Percentiles rank a stretch among this genome's conserved stretches.
Evolutionary conservation across 1,139 yeast genomes (phyloP).

Genomic region (Yamadazyma epiphylla): DNA sequence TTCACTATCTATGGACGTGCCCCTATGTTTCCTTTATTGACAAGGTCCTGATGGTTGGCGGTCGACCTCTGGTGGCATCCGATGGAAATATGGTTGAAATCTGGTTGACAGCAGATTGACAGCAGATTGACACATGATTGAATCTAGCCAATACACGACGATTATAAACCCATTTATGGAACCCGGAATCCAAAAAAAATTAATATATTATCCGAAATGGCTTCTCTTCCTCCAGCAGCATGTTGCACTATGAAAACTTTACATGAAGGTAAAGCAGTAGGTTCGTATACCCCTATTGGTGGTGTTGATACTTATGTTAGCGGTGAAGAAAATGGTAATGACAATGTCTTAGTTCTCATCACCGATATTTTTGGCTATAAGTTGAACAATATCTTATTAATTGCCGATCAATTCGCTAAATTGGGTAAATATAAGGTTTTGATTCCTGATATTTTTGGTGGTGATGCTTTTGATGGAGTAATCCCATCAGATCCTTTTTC

Average conservation of each 20-base stretch:
- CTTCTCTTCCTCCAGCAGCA: conserved; percentile 49
- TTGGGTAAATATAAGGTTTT: conserved; percentile 56
- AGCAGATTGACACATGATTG: too few relatives aligned
- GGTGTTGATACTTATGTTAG: conserved; percentile 53
- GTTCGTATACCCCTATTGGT: conserved; percentile 33
- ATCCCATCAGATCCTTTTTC: conserved; percentile 4
- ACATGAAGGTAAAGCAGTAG: conserved; percentile 52
- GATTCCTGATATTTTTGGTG: conserved; percentile 66
- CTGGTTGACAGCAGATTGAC: too few relatives aligned
- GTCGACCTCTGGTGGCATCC: too few relatives aligned
- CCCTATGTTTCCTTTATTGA: too few relatives aligned
- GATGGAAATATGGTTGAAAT: too few relatives aligned
- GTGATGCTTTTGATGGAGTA: conserved; percentile 44
- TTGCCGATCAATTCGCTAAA: conserved; percentile 68
- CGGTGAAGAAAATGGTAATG: conserved; percentile 40
- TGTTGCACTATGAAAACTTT: conserved; percentile 43
- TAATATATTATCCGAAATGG: too few relatives aligned
- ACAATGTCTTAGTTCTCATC: conserved; percentile 51
- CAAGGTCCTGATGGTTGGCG: too few relatives aligned
- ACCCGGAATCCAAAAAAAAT: too few relatives aligned
- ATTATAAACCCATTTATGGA: too few relatives aligned
- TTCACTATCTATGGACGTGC: too few relatives aligned
- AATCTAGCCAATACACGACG: too few relatives aligned
- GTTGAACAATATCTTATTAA: conserved; percentile 49
- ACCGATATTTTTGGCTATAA: conserved; percentile 68